phyloP scores from a whole-genome alignment of 192 early-diverging fungal genomes.

The Backusella circina region DNA sequence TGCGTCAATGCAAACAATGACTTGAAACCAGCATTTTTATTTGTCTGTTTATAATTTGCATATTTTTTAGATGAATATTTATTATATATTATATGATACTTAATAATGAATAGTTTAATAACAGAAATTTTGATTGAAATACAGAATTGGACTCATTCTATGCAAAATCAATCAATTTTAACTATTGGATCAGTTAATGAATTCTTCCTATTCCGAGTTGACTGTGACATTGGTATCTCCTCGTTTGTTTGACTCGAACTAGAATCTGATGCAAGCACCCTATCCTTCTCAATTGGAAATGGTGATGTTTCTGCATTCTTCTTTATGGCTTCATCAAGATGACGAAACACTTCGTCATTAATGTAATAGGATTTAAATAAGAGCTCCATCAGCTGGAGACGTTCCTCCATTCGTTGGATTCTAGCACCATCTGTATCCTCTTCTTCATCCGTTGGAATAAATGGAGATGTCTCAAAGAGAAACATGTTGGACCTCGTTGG shows the following conservation, averaged over 20 bases:
- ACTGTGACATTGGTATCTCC: neutral
- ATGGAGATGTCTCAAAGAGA: neutral
- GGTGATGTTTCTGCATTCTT: neutral
- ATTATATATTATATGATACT: neutral
- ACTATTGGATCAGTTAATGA: neutral
- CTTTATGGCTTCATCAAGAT: neutral
- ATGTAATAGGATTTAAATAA: slow-evolving; percentile 8
- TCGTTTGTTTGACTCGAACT: neutral
- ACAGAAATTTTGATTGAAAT: neutral
- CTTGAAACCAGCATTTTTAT: too few relatives aligned
- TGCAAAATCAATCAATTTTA: neutral
- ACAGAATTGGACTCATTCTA: too few relatives aligned
- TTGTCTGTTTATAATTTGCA: too few relatives aligned
- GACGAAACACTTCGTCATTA: neutral
- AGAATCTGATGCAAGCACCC: neutral
- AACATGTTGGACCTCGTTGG: neutral
- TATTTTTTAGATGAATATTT: neutral
- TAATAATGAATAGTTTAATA: neutral
- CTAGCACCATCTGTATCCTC: neutral
- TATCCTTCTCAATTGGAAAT: neutral
- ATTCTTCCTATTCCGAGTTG: neutral
- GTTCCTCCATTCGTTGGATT: slow-evolving; percentile 6
- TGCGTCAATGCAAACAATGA: too few relatives aligned
- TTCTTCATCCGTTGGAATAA: neutral
- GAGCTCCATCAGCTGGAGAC: slow-evolving; percentile 9